Conservation (phyloP, 2,329 filamentous ascomycete genomes). For the Aspergillus caelatus region DNA sequence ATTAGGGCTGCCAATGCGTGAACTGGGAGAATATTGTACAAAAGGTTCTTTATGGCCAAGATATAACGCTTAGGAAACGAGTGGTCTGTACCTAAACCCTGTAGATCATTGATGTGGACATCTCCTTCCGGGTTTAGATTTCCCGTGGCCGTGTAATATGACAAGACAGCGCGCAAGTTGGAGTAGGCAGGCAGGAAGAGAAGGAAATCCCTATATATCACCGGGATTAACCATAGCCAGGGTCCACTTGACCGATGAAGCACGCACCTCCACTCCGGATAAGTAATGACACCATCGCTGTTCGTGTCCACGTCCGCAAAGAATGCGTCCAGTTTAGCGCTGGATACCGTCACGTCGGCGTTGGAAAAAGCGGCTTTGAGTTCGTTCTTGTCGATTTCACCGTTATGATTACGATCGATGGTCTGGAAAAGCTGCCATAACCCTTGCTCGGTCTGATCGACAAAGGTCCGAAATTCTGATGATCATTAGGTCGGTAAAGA, state of each 20-base stretch:
- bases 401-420: constrained; percentile 85
- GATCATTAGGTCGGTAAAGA: constrained; percentile 25
- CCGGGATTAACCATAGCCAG: constrained; percentile 13
- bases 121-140: constrained; percentile 93
- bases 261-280: constrained; percentile 93
- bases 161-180: constrained; percentile 78
- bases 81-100: constrained; percentile 81
- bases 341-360: constrained; percentile 78
- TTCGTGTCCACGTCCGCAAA: constrained; percentile 89
- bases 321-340: constrained; percentile 77
- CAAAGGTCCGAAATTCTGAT: constrained; percentile 85
- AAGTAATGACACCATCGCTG: constrained; percentile 82
- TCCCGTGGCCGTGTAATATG: constrained; percentile 87
- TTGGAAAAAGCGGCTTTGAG: constrained; percentile 75
- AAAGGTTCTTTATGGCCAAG: constrained; percentile 35
- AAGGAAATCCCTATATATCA: constrained; percentile 74
- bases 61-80: constrained; percentile 43
- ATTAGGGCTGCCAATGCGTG: constrained; percentile 35
- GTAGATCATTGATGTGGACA: constrained; percentile 87
- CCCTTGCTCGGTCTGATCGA: constrained; percentile 83
- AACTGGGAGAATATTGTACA: constrained; percentile 40
- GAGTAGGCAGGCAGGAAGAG: constrained; percentile 76
- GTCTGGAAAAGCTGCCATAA: constrained; percentile 78
- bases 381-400: constrained; percentile 84
- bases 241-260: constrained; percentile 10